Percentiles rank a stretch among this genome's conserved stretches.
Evolutionary conservation across 345 rosid genomes (phyloP).

Genomic region (Balakata baccata): DNA sequence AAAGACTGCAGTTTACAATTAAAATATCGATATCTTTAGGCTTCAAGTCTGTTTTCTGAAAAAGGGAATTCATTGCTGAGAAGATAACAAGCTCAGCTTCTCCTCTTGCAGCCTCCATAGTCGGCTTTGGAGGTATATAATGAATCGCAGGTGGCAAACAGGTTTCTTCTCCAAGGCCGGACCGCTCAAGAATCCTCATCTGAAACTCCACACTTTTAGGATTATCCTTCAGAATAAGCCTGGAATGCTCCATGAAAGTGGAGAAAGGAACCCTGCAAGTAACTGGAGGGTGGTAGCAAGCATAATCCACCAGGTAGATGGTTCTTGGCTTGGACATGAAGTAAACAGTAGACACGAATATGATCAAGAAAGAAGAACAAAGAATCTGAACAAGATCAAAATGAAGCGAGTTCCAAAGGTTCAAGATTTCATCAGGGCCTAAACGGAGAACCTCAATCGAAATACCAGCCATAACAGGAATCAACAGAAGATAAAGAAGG

Average conservation of each 20-base stretch:
- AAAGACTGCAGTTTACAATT: conserved; percentile 48
- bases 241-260: conserved; percentile 44
- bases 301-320: conserved; percentile 52
- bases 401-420: conserved; percentile 24
- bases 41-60: conserved; percentile 36
- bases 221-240: conserved; percentile 42
- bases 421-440: conserved; percentile 25
- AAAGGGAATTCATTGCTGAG: conserved; percentile 39
- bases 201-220: conserved; percentile 49
- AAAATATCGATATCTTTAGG: conserved; percentile 55
- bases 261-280: conserved; percentile 47
- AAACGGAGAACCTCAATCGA: conserved; percentile 18
- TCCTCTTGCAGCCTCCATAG: conserved; percentile 31
- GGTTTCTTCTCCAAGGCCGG: conserved; percentile 59
- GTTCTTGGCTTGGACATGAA: conserved; percentile 35
- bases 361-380: conserved; percentile 18
- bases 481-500: conserved; percentile 24
- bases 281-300: conserved; percentile 51
- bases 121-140: conserved; percentile 43
- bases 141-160: conserved; percentile 43
- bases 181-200: conserved; percentile 43
- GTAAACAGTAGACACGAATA: conserved; percentile 21
- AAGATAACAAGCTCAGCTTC: conserved; percentile 49
- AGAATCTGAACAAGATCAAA: conserved; percentile 25
- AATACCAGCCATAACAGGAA: conserved; percentile 20